Base-by-base conservation (phyloP, 2,329 filamentous ascomycete species). In the Grosmannia serpens region DNA sequence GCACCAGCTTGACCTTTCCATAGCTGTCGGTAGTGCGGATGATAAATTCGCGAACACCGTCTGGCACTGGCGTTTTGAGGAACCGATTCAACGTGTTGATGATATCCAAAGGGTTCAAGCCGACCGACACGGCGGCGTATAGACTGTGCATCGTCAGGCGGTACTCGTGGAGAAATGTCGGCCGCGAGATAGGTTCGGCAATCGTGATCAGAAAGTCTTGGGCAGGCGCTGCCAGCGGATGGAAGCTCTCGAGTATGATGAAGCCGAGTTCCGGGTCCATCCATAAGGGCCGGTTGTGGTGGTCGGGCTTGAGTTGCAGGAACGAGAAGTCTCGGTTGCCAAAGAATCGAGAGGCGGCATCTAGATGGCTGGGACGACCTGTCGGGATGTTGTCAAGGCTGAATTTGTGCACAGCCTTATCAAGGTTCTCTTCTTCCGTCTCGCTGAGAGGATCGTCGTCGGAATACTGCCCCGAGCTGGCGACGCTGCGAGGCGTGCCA, bases 181-280 rank as follows among this genome's bases (percentile, higher is more conserved):
- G 92, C 60, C 92, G 85, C 41, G 91, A 96, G 60, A 92, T 78
- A 22, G 92, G 94, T 74, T 99, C 92, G 62, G 92, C 89, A 65
- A 99, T 92, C 53, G 94, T 96, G 66, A 95, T 96, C 60, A 99
- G 77, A 69, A 99, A 96, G 70, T 96, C 91, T 69, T 96, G 91
- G 0, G 90, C 92, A 67, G 91, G 87, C 59, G 87, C 82, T 59
- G 92, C 91, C 59, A 94, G 77, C 2, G 91, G 88, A 56, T 89
- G 92, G 75, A 96, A 97, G 65, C 91, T 95, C 76, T 99, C 92
- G 50, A 97, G 78, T 33, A 95, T 94, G 68, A 97, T 94, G 63
- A 87, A 85, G 41, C 89, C 91, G 68, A 88, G 89, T 53, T 86
- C 77, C 2, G 91, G 89, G 49, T 96, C 91, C 65, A 99, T 94